These are phyloP conservation scores for Lojkania enalia DNA, from an alignment of 2,329 filamentous ascomycete species.

Conservation along the genomic window DNA sequence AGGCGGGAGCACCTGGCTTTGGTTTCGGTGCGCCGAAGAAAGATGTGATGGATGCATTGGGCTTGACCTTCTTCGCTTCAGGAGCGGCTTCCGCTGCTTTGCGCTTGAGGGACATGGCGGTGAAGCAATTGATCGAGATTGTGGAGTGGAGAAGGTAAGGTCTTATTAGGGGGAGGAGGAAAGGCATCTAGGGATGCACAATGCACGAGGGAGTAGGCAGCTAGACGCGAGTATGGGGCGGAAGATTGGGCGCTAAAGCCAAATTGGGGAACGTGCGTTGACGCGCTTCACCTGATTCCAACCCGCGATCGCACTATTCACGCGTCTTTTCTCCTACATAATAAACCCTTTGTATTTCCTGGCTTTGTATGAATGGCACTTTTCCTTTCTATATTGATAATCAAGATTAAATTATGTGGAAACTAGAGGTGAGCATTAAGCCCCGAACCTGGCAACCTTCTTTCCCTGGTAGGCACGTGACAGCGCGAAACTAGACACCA, in stretches of 20 bases:
- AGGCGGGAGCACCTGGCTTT: conserved; percentile 28
- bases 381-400: no score
- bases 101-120: conserved; percentile 55
- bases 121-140: conserved; percentile 15
- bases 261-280: no score
- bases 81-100: conserved; percentile 52
- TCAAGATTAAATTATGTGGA: no score
- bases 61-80: conserved; percentile 55
- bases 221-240: conserved; percentile 10
- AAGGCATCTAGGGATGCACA: background rate
- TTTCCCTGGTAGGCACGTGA: no score
- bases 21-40: conserved; percentile 74
- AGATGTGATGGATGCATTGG: conserved; percentile 79
- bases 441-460: no score
- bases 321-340: no score
- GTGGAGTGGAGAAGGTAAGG: background rate
- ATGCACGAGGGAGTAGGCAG: conserved; percentile 11
- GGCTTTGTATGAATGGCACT: no score
- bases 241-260: conserved; percentile 4
- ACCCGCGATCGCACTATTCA: no score
- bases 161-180: conserved; percentile 5
- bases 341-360: no score
- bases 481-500: no score
- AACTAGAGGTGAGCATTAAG: no score
- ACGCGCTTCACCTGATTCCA: no score